These are phyloP conservation scores for Aspergillaceae sp. DNA, from an alignment of 2,329 filamentous ascomycete species.

Conservation along the genomic window DNA sequence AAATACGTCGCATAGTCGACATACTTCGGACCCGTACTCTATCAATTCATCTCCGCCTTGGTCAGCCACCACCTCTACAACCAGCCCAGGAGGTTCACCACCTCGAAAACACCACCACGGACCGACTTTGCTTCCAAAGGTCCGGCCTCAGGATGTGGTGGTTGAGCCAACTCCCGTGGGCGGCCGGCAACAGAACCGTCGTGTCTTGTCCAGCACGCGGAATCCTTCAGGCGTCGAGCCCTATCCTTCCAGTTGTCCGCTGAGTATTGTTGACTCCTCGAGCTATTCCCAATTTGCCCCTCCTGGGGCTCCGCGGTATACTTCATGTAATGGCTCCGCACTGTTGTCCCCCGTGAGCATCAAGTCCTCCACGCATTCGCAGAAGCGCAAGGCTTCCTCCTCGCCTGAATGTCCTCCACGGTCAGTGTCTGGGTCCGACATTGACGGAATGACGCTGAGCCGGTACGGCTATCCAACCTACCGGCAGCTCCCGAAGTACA, in stretches of 20 bases:
- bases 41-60: slow-evolving; percentile 57
- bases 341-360: slow-evolving; percentile 58
- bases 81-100: slow-evolving; percentile 61
- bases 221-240: slow-evolving; percentile 42
- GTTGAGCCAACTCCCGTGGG: slow-evolving; percentile 50
- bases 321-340: slow-evolving; percentile 28
- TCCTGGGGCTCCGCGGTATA: slow-evolving; percentile 31
- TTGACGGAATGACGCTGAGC: slow-evolving; percentile 58
- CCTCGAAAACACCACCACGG: slow-evolving; percentile 61
- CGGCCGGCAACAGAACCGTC: slow-evolving; percentile 49
- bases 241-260: slow-evolving; percentile 41
- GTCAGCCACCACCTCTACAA: slow-evolving; percentile 58
- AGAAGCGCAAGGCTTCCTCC: slow-evolving; percentile 24
- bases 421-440: slow-evolving; percentile 57
- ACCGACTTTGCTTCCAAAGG: slow-evolving; percentile 73
- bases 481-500: slow-evolving; percentile 59
- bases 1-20: slow-evolving; percentile 46
- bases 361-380: slow-evolving; percentile 27
- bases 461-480: slow-evolving; percentile 80
- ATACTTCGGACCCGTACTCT: slow-evolving; percentile 57
- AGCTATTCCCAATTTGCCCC: slow-evolving; percentile 39
- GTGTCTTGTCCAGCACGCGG: slow-evolving; percentile 46
- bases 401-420: slow-evolving; percentile 40
- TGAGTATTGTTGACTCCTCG: slow-evolving; percentile 34
- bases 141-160: slow-evolving; percentile 73